Evolutionary conservation across 139 green algal species (phyloP).

Genomic region (Pycnococcus provasolii): DNA sequence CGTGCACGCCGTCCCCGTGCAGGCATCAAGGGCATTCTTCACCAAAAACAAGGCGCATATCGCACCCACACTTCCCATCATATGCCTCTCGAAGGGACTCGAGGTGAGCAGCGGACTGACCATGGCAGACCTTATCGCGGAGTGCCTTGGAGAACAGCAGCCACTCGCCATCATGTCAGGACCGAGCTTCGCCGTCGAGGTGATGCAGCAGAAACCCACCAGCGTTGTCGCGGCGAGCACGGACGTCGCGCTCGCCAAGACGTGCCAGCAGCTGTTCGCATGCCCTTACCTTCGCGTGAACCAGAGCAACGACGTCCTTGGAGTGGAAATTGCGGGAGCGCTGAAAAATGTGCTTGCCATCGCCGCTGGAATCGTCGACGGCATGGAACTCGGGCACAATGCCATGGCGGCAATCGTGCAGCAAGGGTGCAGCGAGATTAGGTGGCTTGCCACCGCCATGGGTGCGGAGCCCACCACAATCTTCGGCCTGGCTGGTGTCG

Average conservation of each 20-base stretch:
- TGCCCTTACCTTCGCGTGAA: conserved; percentile 82
- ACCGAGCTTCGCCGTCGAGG: conserved; percentile 85
- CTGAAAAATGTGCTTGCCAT: conserved; percentile 99
- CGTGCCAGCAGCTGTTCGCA: conserved; percentile 75
- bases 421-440: conserved; percentile 72
- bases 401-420: conserved; percentile 83
- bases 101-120: conserved; percentile 69
- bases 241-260: conserved; percentile 41
- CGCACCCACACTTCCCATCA: conserved; percentile 65
- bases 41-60: conserved; percentile 57
- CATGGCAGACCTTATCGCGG: conserved; percentile 87
- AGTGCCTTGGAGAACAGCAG: conserved; percentile 67
- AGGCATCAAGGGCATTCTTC: conserved; percentile 73
- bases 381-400: conserved; percentile 90
- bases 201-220: conserved; percentile 48
- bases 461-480: conserved; percentile 83
- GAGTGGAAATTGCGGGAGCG: conserved; percentile 92
- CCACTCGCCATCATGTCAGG: conserved; percentile 78
- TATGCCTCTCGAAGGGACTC: conserved; percentile 87
- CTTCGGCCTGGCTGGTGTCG: conserved; percentile 75
- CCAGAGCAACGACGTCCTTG: conserved; percentile 80
- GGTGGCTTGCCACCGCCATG: conserved; percentile 89
- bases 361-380: conserved; percentile 92
- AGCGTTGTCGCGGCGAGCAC: conserved; percentile 72
- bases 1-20: conserved; percentile 89